Percentiles rank a stretch among this genome's conserved stretches.
phyloP scores from a whole-genome alignment of 225 moss, liverwort and hornwort species.

The Physcomitrellopsis africana region DNA sequence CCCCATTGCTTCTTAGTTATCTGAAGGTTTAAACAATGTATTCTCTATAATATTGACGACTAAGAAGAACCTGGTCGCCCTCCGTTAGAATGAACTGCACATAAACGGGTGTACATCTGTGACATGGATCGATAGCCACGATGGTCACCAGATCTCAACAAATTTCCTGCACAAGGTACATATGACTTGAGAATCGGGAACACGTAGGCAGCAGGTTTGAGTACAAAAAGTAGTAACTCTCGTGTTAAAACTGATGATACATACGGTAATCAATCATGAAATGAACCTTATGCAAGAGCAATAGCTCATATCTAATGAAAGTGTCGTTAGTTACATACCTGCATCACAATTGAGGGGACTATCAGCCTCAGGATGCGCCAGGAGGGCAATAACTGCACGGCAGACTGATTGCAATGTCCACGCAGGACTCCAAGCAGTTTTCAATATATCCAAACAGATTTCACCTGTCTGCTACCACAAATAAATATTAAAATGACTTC shows the following conservation, averaged over 20 bases:
- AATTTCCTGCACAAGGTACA: conserved; percentile 67
- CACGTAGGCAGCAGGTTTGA: background rate
- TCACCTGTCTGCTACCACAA: conserved; percentile 79
- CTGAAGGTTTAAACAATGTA: conserved; percentile 1
- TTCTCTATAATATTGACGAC: conserved; percentile 14
- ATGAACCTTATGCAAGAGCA: background rate
- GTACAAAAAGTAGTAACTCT: conserved; percentile 4
- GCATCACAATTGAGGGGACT: conserved; percentile 99
- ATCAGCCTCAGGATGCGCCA: conserved; percentile 99
- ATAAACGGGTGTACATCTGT: conserved; percentile 93
- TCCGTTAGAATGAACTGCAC: conserved; percentile 47
- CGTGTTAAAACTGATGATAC: background rate
- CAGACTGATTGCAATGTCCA: conserved; percentile 99
- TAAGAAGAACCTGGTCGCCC: conserved; percentile 48
- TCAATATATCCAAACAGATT: conserved; percentile 96
- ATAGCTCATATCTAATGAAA: background rate
- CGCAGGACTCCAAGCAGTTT: conserved; percentile 99
- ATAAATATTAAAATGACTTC: background rate
- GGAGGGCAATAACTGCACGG: conserved; percentile 96
- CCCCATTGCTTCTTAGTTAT: conserved; percentile 14
- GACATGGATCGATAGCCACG: conserved; percentile 98
- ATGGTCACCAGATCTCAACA: conserved; percentile 91
- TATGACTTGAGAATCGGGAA: conserved; percentile 12
- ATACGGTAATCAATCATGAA: background rate
- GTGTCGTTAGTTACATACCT: conserved; percentile 47